Conservation (phyloP, 192 early-diverging fungal genomes). For the Podila verticillata region DNA sequence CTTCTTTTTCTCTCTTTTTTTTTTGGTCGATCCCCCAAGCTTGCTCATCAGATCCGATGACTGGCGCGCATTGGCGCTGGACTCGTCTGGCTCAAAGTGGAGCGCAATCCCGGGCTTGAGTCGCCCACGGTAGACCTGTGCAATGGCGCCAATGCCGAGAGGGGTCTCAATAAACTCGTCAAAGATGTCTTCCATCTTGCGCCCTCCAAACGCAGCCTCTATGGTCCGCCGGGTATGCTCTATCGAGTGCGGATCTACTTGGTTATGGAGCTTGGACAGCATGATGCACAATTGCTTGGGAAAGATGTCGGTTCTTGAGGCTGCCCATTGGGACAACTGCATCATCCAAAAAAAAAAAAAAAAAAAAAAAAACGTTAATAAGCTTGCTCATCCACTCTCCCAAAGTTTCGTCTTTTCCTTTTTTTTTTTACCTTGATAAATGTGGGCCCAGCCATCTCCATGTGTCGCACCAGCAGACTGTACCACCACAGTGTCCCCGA, state of each 20-base stretch:
- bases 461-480: conserved; percentile 74
- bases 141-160: conserved; percentile 94
- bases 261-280: conserved; percentile 84
- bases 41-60: conserved; percentile 29
- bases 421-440: conserved; percentile 85
- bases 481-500: conserved; percentile 88
- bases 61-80: conserved; percentile 16
- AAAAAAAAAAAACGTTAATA: background rate
- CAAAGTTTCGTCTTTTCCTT: background rate
- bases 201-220: conserved; percentile 69
- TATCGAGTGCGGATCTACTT: conserved; percentile 82
- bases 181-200: conserved; percentile 80
- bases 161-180: conserved; percentile 77
- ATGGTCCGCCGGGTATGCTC: conserved; percentile 70
- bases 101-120: conserved; percentile 46
- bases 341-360: background rate
- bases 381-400: too few species aligned
- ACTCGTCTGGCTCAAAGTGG: conserved; percentile 40
- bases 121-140: conserved; percentile 77
- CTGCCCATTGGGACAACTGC: conserved; percentile 95
- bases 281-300: conserved; percentile 76
- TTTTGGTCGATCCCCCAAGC: conserved; percentile 16
- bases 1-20: conserved; percentile 18
- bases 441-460: conserved; percentile 91
- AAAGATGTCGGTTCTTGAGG: conserved; percentile 90